A percentile compares a stretch with the other conserved stretches of the same genome.
Conservation (phyloP, 1,284 basidiomycete genomes). For the Rugosomyces carneus region DNA sequence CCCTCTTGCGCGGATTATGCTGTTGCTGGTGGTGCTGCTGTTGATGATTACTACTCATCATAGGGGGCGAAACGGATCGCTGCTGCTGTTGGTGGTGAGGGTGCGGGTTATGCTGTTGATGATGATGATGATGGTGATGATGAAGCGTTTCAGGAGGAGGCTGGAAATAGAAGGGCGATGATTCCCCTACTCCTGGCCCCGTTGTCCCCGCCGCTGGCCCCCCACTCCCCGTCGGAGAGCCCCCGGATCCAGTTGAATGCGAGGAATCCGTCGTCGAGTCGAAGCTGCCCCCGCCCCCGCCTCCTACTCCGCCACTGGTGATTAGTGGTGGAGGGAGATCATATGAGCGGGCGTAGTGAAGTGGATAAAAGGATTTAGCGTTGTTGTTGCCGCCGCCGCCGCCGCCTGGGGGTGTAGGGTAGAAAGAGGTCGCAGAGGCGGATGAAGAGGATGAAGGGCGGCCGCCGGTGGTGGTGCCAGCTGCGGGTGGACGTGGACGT, state of each 20-base stretch:
- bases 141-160: constrained; percentile 37
- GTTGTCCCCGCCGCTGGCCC: too few relatives aligned
- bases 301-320: constrained; percentile 16
- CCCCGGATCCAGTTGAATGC: constrained; percentile 19
- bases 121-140: constrained; percentile 5
- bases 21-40: constrained; percentile 17
- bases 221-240: constrained; percentile 19
- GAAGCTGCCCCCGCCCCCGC: too few relatives aligned
- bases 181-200: too few relatives aligned
- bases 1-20: constrained; percentile 61
- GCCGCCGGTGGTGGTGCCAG: constrained; percentile 1
- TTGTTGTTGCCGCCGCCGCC: background rate
- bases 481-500: background rate
- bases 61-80: background rate
- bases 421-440: constrained; percentile 21
- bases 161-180: constrained; percentile 72
- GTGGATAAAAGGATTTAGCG: constrained; percentile 5
- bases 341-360: constrained; percentile 7
- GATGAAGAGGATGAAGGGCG: constrained; percentile 9
- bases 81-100: constrained; percentile 4
- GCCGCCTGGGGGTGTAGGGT: constrained; percentile 26
- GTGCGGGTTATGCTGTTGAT: background rate
- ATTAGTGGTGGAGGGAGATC: background rate
- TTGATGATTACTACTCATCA: constrained; percentile 9
- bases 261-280: constrained; percentile 18